A percentile compares a stretch with the other conserved stretches of the same genome.
Conservation (phyloP, 208 protist genomes). For the Trypanosoma caninum region DNA sequence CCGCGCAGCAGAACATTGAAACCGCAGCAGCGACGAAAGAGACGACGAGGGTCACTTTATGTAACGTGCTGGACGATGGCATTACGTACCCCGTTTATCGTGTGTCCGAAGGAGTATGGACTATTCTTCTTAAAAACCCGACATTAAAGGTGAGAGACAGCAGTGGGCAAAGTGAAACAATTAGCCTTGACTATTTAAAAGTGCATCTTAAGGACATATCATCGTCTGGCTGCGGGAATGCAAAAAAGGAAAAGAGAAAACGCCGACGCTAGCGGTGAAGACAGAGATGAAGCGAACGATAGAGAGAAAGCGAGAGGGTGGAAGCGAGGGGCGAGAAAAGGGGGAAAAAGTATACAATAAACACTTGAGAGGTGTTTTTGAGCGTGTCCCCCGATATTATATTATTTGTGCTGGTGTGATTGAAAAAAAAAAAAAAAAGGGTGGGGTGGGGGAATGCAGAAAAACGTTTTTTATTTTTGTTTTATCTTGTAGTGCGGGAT, state of each 20-base stretch:
- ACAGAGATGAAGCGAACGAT: background rate
- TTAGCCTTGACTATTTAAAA: conserved; percentile 79
- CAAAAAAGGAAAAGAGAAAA: conserved; percentile 3
- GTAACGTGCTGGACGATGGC: conserved; percentile 29
- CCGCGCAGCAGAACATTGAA: too few species aligned
- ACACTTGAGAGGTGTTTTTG: too few species aligned
- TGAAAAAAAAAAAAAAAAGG: background rate
- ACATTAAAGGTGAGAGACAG: conserved; percentile 62
- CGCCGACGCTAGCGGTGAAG: conserved; percentile 9
- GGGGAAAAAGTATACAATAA: too few species aligned
- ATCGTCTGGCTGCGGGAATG: background rate
- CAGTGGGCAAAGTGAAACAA: conserved; percentile 46
- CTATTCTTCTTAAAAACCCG: conserved; percentile 79
- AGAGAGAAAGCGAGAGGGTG: too few species aligned
- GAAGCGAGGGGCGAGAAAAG: too few species aligned
- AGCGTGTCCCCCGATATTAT: too few species aligned
- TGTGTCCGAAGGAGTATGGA: conserved; percentile 70
- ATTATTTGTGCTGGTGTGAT: background rate
- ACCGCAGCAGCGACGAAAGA: background rate
- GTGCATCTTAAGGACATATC: conserved; percentile 38
- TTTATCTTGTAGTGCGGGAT: background rate
- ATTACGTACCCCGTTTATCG: conserved; percentile 76
- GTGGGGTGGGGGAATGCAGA: background rate
- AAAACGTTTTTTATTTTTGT: background rate
- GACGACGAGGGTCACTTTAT: background rate